Evolutionary conservation across 129 eudicot genomes (phyloP).

Genomic region (Arctium minus): DNA sequence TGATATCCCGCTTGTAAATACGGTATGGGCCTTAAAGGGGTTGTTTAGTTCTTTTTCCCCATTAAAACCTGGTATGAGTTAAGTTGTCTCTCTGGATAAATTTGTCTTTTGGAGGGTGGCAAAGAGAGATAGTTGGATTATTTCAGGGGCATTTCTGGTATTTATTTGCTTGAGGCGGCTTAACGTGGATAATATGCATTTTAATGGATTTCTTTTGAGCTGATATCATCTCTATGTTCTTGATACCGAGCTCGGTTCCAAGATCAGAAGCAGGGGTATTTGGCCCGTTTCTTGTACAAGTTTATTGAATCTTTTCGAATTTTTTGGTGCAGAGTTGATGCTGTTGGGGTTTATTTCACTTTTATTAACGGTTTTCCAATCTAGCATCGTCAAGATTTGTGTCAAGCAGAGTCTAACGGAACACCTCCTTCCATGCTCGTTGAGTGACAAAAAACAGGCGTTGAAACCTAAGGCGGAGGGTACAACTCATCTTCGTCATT

Average conservation of each 20-base stretch:
- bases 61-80: neutral
- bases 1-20: neutral
- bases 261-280: neutral
- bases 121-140: neutral
- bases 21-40: neutral
- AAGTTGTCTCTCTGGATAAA: neutral
- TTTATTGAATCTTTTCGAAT: neutral
- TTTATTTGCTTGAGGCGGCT: neutral
- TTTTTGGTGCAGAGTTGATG: conserved; percentile 64
- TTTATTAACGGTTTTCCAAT: conserved; percentile 58
- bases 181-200: neutral
- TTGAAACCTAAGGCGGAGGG: conserved; percentile 18
- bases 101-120: neutral
- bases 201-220: neutral
- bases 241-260: neutral
- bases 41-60: neutral
- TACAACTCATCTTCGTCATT: conserved; percentile 45
- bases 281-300: neutral
- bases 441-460: conserved; percentile 22
- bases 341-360: conserved; percentile 77
- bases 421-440: conserved; percentile 43
- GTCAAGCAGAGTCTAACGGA: conserved; percentile 47
- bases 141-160: neutral
- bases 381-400: conserved; percentile 43
- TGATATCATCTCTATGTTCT: neutral